A percentile compares a stretch with the other conserved stretches of the same genome.
Evolutionary conservation across 2,329 filamentous ascomycete genomes (phyloP).

Genomic region (Phyllosticta citrichinensis): DNA sequence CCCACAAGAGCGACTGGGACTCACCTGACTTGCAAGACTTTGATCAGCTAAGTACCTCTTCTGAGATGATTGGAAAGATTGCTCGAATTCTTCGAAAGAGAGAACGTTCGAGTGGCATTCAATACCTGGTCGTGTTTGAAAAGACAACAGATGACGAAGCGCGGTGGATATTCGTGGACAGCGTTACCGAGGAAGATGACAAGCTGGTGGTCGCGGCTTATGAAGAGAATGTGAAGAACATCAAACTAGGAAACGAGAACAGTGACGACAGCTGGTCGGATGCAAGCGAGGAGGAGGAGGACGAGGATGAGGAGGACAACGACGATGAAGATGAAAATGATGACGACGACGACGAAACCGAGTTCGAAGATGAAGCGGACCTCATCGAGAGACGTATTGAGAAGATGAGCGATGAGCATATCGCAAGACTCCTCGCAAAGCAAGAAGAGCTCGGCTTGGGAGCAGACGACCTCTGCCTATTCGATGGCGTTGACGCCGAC

Average conservation of each 20-base stretch:
- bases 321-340: constrained; percentile 28
- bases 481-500: constrained; percentile 38
- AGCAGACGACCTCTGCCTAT: constrained; percentile 48
- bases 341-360: constrained; percentile 28
- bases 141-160: constrained; percentile 37
- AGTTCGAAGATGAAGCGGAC: constrained; percentile 32
- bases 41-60: constrained; percentile 41
- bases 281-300: constrained; percentile 14
- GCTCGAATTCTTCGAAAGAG: constrained; percentile 37
- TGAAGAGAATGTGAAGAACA: constrained; percentile 15
- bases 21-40: constrained; percentile 37
- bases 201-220: constrained; percentile 20
- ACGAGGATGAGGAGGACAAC: constrained; percentile 20
- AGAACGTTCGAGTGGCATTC: constrained; percentile 33
- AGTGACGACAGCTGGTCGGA: constrained; percentile 16
- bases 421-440: constrained; percentile 52
- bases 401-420: constrained; percentile 47
- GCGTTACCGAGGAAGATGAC: constrained; percentile 18
- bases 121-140: constrained; percentile 44
- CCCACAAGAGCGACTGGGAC: constrained; percentile 30
- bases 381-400: constrained; percentile 29
- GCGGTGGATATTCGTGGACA: constrained; percentile 35
- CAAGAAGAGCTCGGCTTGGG: constrained; percentile 55
- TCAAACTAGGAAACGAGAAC: constrained; percentile 15
- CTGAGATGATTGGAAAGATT: constrained; percentile 34